Evolutionary conservation across 2,329 filamentous ascomycete genomes (phyloP), one percentile per base, ranked within the genome.

Genomic region (Epicoccum nigrum): DNA sequence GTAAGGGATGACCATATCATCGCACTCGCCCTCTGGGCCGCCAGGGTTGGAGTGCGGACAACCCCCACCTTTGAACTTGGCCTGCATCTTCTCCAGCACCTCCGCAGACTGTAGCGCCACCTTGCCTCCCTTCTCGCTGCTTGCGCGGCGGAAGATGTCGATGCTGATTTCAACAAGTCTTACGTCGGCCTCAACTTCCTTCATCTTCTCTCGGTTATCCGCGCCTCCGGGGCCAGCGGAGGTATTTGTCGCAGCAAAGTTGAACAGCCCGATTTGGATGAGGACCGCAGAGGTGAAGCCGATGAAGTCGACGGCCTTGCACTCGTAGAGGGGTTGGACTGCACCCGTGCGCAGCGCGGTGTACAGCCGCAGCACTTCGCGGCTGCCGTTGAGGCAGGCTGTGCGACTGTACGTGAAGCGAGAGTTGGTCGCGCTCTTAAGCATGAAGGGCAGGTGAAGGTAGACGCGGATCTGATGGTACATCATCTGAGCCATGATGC

Each of bases 301-400:
- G 31, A 77, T 71, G 51, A 79, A 79, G 56, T 79, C 77, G 15
- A 76, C 64, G 7, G 75, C 74, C 49, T 77, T 77, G 67, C 77
- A 79, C 50, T 79, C 75, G 59, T 77, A 78, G 0, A 77, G 59
- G 9, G 73, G 72, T 46, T 70, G 67, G 2, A 58, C 63, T 44
- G 47, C 63, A 19, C 69, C 67, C 7, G 65, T 66, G 5, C 73
- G 71, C 4, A 78, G 64, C 1, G 69, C 51, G 19, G 74, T 70
- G 54, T 76, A 78, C 2, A 74, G 62, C 2, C 68, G 64, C n/a
- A 78, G 57, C 27, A 78, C 63, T 44, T 73, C 65, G n/a, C 76
- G 67, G 1, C 74, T 74, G 17, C 73, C 72, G 33, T 71, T 72
- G 15, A 77, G 56, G 51, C 76, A 77, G 20, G 70, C 70, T 2